Base-by-base conservation (phyloP, 2,329 filamentous ascomycete species). In the Salinomyces thailandicus region DNA sequence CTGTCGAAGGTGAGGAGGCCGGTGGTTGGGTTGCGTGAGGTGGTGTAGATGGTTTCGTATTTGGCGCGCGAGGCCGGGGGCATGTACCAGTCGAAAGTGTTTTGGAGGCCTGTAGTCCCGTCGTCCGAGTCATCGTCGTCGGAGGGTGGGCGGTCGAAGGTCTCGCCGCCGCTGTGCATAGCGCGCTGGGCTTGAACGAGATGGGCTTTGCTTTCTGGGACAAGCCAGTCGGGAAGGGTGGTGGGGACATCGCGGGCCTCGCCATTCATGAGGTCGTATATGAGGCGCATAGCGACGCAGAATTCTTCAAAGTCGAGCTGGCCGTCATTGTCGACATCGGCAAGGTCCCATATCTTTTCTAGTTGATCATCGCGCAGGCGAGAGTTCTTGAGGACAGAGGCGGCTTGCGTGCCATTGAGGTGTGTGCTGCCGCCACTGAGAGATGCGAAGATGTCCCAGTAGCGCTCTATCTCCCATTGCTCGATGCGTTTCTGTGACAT, bases 11-110 rank as follows among this genome's bases (percentile, higher is more conserved):
- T 45, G 22, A 63, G 59, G 45, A 93, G 85, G 46, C 91, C 91
- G 18, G 54, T 47, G 35, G 87, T 79, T 59, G 80, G 76, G 61
- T 93, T 84, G 43, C 86, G 77, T 64, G 86, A 93, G 53, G 93
- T 86, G 46, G 81, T 82, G 64, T 96, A 98, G 62, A 98, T 98
- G 52, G 89, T 85, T 62, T 95, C 86, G 66, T 98, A 98, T 63
- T 95, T 96, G 46, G 76, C 59, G 64, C 93, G 93, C 64, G 98
- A 87, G 18, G 69, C 63, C 0, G 91, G 91, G 42, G 78, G 86
- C 85, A 98, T 98, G 67, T 98, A 98, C 91, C 91, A 98, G 61
- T 98, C 91, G 61, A 98, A 98, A 9, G 89, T 89, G 62, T 95
- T 86, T 60, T 93, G 93, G 44, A 98, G 69, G 1, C 86, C 86